phyloP scores from a whole-genome alignment of 2,329 filamentous ascomycete genomes.

The Magnaporthales sp. region DNA sequence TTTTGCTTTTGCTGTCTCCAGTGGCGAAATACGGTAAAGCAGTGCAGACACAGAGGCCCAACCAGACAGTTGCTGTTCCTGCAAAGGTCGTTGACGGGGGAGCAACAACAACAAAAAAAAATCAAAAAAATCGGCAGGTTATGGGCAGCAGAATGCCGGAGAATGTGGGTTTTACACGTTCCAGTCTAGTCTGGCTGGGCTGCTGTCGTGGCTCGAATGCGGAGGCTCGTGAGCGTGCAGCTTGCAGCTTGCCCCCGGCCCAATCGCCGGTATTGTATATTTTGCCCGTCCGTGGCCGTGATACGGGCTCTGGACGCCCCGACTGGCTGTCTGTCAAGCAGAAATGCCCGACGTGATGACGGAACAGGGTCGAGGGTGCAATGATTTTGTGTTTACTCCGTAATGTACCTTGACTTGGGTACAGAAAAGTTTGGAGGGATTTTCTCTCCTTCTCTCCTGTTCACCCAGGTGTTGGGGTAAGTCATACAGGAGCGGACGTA shows the following conservation, averaged over 20 bases:
- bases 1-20: neutral
- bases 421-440: neutral
- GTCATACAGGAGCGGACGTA: neutral
- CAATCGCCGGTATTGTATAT: constrained; percentile 14
- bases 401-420: neutral
- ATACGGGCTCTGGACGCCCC: neutral
- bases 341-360: neutral
- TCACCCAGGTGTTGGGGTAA: neutral
- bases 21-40: neutral
- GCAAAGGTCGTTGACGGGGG: neutral
- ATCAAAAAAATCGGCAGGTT: neutral
- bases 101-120: neutral
- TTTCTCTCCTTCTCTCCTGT: neutral
- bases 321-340: neutral
- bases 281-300: neutral
- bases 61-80: neutral
- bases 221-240: constrained; percentile 18
- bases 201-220: constrained; percentile 33
- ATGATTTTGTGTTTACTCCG: neutral
- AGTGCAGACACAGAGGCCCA: neutral
- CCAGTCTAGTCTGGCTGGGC: neutral
- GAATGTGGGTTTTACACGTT: constrained; percentile 1
- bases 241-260: constrained; percentile 18
- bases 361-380: neutral
- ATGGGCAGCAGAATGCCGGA: neutral